Evolutionary conservation across 228 moss, liverwort and hornwort species (phyloP).

Genomic region (Sphagnum fallax): DNA sequence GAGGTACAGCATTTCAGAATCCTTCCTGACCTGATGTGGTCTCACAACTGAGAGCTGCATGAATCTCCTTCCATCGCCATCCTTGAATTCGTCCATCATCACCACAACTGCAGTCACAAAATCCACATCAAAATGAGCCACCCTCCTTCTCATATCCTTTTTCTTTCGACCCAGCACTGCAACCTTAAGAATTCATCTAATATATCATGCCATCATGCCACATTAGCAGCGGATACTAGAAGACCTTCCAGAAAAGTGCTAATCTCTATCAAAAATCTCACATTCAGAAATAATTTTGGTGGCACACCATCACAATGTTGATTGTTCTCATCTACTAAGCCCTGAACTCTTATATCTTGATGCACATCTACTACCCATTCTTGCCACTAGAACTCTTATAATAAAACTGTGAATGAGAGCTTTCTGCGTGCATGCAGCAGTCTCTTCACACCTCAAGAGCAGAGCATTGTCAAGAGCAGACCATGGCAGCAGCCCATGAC

Average conservation of each 20-base stretch:
- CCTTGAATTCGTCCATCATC: constrained; percentile 54
- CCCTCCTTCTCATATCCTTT: not conserved
- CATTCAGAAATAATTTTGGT: not conserved
- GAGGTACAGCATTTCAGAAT: not conserved
- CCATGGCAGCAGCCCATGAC: too few relatives aligned
- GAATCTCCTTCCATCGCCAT: constrained; percentile 34
- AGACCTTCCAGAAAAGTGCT: not conserved
- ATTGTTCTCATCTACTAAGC: too few relatives aligned
- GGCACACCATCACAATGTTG: not conserved
- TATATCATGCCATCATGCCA: too few relatives aligned
- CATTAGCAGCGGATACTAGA: not conserved
- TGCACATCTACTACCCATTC: too few relatives aligned
- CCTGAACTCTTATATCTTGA: too few relatives aligned
- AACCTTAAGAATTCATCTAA: too few relatives aligned
- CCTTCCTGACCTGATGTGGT: constrained; percentile 10
- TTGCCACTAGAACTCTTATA: too few relatives aligned
- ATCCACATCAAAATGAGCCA: not conserved
- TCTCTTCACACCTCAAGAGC: too few relatives aligned
- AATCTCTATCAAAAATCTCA: not conserved
- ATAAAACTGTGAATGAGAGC: too few relatives aligned
- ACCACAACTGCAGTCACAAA: constrained; percentile 23
- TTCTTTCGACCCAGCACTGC: not conserved
- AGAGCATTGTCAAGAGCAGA: too few relatives aligned
- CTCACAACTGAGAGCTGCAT: constrained; percentile 7
- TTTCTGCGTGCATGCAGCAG: too few relatives aligned